phyloP scores from a whole-genome alignment of 805 yeast genomes.

The Brettanomyces sp. region DNA sequence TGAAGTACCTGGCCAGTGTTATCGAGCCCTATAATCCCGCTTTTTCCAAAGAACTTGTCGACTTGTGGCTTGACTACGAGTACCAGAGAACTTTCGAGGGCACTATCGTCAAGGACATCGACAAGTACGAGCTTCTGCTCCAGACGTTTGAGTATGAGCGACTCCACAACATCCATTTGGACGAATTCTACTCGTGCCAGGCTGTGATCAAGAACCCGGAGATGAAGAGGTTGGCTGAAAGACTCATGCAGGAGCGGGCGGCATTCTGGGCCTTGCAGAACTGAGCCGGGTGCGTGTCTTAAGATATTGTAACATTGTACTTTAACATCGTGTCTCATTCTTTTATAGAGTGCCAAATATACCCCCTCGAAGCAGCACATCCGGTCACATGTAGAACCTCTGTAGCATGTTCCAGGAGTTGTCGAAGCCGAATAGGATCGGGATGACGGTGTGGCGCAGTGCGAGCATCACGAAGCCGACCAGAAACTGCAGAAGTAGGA shows the following conservation, averaged over 20 bases:
- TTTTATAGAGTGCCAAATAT: too few relatives aligned
- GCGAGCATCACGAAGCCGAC: constrained; percentile 60
- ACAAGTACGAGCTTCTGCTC: constrained; percentile 78
- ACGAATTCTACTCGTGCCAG: constrained; percentile 61
- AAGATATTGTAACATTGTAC: too few relatives aligned
- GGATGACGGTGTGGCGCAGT: constrained; percentile 77
- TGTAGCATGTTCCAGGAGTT: constrained; percentile 41
- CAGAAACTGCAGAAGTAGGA: constrained; percentile 53
- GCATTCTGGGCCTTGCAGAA: constrained; percentile 16
- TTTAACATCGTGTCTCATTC: too few relatives aligned
- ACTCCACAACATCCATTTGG: constrained; percentile 47
- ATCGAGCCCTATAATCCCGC: constrained; percentile 53
- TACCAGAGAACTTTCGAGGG: constrained; percentile 76
- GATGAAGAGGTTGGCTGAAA: constrained; percentile 61
- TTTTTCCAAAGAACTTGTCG: constrained; percentile 57
- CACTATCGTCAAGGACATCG: constrained; percentile 84
- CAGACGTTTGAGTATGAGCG: constrained; percentile 83
- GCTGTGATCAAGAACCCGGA: constrained; percentile 60
- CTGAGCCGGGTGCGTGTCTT: neutral
- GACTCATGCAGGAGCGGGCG: constrained; percentile 37
- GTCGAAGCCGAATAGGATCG: constrained; percentile 82
- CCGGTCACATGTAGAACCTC: constrained; percentile 13
- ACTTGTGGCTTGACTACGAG: constrained; percentile 85
- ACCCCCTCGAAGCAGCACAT: too few relatives aligned
- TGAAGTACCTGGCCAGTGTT: constrained; percentile 51